A percentile compares a stretch with the other conserved stretches of the same genome.
Conservation (phyloP, 2,329 filamentous ascomycete genomes). For the Verticillium albo-atrum region DNA sequence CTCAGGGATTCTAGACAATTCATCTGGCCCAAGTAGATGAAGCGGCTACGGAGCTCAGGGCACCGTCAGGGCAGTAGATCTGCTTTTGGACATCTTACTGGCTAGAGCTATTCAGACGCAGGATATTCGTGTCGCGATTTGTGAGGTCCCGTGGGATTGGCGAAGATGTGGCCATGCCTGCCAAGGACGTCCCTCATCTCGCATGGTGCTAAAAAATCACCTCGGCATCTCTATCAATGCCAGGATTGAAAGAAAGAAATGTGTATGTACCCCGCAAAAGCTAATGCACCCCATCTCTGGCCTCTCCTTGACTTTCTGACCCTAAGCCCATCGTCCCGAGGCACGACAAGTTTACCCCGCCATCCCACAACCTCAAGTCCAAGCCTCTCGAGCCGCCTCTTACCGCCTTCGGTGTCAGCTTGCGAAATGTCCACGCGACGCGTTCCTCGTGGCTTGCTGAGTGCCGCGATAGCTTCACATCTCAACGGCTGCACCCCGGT, state of each 20-base stretch:
- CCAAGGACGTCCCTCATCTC: no score
- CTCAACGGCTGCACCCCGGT: not conserved
- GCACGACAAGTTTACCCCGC: not conserved
- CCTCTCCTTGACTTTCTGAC: not conserved
- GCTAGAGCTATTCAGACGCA: no score
- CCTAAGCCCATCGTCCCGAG: not conserved
- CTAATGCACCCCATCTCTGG: not conserved
- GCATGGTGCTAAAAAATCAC: not conserved
- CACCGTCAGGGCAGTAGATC: no score
- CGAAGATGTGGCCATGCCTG: no score
- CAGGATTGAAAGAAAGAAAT: not conserved
- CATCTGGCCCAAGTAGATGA: no score
- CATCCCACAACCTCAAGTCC: not conserved
- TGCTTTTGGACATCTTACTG: no score
- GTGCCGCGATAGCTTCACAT: not conserved
- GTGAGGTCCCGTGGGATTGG: no score
- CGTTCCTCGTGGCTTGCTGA: not conserved
- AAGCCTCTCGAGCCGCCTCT: not conserved
- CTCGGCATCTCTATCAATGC: not conserved
- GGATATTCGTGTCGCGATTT: no score
- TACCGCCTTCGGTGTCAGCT: not conserved
- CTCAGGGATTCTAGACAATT: no score
- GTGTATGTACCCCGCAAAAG: not conserved
- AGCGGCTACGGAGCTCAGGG: no score
- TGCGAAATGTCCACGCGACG: not conserved